phyloP scores from a whole-genome alignment of 768 basidiomycete genomes.

The Collybiopsis confluens region DNA sequence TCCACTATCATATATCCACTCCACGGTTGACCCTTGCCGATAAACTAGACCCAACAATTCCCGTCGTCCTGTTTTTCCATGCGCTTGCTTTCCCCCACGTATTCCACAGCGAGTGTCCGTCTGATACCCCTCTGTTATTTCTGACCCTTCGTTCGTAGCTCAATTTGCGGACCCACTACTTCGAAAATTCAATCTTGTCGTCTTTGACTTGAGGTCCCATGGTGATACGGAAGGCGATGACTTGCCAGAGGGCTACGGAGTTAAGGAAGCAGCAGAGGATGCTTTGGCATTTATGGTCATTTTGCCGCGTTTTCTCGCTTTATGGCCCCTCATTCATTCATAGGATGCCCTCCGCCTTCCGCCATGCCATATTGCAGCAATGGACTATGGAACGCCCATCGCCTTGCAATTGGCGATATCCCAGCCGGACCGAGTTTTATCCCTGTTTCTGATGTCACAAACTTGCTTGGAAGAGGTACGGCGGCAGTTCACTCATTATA shows the following conservation, averaged over 20 bases:
- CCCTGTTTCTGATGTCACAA: constrained; percentile 23
- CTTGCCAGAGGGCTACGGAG: constrained; percentile 17
- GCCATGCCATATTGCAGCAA: constrained; percentile 23
- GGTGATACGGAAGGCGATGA: constrained; percentile 19
- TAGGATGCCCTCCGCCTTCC: constrained; percentile 25
- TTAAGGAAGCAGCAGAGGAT: constrained; percentile 23
- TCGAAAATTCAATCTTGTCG: constrained; percentile 26
- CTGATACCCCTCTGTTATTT: neutral
- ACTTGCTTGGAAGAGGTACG: constrained; percentile 22
- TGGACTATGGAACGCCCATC: constrained; percentile 21
- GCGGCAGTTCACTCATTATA: too few species aligned
- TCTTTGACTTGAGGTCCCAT: constrained; percentile 22
- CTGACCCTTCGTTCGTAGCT: constrained; percentile 13
- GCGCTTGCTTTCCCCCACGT: constrained; percentile 28
- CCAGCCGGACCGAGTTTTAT: constrained; percentile 19
- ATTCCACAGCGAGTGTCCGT: constrained; percentile 28
- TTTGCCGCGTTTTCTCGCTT: neutral
- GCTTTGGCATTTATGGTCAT: constrained; percentile 23
- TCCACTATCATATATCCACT: constrained; percentile 33
- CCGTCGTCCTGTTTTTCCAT: constrained; percentile 34
- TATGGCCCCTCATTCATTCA: neutral
- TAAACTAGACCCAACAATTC: constrained; percentile 28
- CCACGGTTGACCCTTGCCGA: constrained; percentile 25
- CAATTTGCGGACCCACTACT: constrained; percentile 31
- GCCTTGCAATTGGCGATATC: constrained; percentile 20